A percentile compares a stretch with the other conserved stretches of the same genome.
Evolutionary conservation across 164 flowering plant species (phyloP).

Genomic region (Litsea cubeba): DNA sequence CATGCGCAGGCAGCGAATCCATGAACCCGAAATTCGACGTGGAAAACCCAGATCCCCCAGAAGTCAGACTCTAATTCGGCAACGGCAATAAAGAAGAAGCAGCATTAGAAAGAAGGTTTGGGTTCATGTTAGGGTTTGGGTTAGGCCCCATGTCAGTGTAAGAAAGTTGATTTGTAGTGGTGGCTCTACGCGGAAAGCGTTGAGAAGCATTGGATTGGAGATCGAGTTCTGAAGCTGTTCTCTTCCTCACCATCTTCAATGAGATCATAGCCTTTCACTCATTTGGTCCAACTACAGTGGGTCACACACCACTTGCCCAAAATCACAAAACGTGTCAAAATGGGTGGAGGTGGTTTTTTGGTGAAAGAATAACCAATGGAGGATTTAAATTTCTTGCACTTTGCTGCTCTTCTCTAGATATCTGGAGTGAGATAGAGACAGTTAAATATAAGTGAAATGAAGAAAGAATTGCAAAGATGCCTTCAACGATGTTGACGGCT

Average conservation of each 20-base stretch:
- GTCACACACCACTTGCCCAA: too few relatives aligned
- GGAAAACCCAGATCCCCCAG: not conserved
- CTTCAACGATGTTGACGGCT: too few relatives aligned
- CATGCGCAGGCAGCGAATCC: constrained; percentile 19
- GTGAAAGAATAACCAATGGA: too few relatives aligned
- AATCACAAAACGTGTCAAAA: too few relatives aligned
- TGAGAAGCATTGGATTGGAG: constrained; percentile 2
- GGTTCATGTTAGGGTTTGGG: not conserved
- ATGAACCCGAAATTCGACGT: not conserved
- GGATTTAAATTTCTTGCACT: too few relatives aligned
- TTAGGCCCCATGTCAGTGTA: constrained; percentile 4
- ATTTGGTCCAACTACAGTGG: too few relatives aligned
- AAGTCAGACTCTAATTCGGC: constrained; percentile 5
- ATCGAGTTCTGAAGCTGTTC: constrained; percentile 67
- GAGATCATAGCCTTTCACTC: too few relatives aligned
- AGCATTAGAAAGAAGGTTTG: not conserved
- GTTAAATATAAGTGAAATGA: too few relatives aligned
- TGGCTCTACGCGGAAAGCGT: constrained; percentile 29
- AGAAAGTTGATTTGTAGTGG: not conserved
- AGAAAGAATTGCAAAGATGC: too few relatives aligned
- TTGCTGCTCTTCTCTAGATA: too few relatives aligned
- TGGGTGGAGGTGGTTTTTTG: too few relatives aligned
- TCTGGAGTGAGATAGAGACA: too few relatives aligned
- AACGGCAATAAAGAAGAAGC: not conserved
- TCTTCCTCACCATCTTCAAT: constrained; percentile 12